phyloP scores from a whole-genome alignment of 805 yeast species.

The Saturnispora serradocipensis region DNA sequence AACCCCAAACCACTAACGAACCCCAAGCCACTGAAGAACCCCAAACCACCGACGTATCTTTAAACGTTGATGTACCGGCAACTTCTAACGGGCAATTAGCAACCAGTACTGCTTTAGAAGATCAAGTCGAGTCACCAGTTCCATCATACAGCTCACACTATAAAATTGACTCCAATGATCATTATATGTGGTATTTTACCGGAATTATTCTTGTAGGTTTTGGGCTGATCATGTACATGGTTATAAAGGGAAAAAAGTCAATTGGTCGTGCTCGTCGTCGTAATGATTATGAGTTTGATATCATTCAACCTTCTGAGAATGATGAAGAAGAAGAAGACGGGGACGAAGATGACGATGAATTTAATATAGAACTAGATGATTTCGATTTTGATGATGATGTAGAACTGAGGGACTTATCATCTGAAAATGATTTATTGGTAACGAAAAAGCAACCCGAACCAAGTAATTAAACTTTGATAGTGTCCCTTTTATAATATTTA shows the following conservation, averaged over 20 bases:
- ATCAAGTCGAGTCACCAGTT: background rate
- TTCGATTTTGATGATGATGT: slow-evolving; percentile 11
- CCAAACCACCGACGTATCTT: background rate
- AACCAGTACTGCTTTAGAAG: background rate
- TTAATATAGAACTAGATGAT: slow-evolving; percentile 4
- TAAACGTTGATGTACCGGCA: background rate
- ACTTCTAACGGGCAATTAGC: background rate
- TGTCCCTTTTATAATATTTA: background rate
- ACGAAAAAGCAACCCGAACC: background rate
- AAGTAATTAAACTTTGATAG: background rate
- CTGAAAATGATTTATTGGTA: slow-evolving; percentile 4
- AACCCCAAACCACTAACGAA: background rate
- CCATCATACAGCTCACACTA: slow-evolving; percentile 8
- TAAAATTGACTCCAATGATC: slow-evolving; percentile 7
- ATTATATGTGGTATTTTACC: slow-evolving; percentile 32
- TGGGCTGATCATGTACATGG: slow-evolving; percentile 34
- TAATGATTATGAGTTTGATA: slow-evolving; percentile 70
- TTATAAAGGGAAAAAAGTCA: slow-evolving; percentile 30
- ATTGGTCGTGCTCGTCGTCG: slow-evolving; percentile 40
- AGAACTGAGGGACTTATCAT: slow-evolving; percentile 1
- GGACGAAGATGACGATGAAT: slow-evolving; percentile 8
- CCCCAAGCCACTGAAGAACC: background rate
- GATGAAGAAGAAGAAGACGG: slow-evolving; percentile 14
- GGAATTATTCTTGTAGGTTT: slow-evolving; percentile 53
- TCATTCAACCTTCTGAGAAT: slow-evolving; percentile 45